phyloP scores from a whole-genome alignment of 1,284 basidiomycete species.

The Ceratobasidium sp. region DNA sequence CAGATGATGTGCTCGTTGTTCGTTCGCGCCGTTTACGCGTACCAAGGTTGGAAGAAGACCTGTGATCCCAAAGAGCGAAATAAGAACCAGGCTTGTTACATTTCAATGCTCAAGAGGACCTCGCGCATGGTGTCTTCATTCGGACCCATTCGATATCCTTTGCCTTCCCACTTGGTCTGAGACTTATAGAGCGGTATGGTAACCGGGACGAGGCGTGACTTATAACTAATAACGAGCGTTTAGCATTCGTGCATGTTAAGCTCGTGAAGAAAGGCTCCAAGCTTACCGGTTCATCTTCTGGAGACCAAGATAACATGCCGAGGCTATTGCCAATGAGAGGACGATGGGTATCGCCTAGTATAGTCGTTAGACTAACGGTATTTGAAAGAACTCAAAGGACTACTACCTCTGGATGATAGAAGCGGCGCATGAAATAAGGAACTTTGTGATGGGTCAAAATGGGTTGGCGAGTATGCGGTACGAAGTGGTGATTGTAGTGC shows the following conservation, averaged over 20 bases:
- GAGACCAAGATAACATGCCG: slow-evolving; percentile 15
- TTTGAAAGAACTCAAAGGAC: too few species aligned
- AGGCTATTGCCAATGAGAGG: slow-evolving; percentile 13
- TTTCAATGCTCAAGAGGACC: slow-evolving; percentile 34
- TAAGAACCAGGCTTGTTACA: not conserved
- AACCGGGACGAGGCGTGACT: not conserved
- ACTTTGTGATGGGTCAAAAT: not conserved
- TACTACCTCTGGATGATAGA: slow-evolving; percentile 21
- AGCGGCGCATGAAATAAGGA: slow-evolving; percentile 7
- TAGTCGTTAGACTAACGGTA: too few species aligned
- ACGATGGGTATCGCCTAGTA: slow-evolving; percentile 17
- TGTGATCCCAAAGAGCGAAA: not conserved
- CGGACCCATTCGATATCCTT: slow-evolving; percentile 23
- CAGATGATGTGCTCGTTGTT: not conserved
- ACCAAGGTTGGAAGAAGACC: slow-evolving; percentile 8
- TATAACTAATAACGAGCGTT: not conserved
- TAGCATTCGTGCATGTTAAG: not conserved
- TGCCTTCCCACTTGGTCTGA: slow-evolving; percentile 14
- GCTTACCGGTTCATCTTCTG: slow-evolving; percentile 1
- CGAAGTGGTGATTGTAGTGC: not conserved
- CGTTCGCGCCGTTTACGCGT: not conserved
- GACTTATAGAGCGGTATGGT: not conserved
- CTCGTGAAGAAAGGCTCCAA: too few species aligned
- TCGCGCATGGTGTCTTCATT: slow-evolving; percentile 21
- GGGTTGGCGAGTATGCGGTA: not conserved